Evolutionary conservation across 345 rosid genomes (phyloP).

Genomic region (Anacardium occidentale): DNA sequence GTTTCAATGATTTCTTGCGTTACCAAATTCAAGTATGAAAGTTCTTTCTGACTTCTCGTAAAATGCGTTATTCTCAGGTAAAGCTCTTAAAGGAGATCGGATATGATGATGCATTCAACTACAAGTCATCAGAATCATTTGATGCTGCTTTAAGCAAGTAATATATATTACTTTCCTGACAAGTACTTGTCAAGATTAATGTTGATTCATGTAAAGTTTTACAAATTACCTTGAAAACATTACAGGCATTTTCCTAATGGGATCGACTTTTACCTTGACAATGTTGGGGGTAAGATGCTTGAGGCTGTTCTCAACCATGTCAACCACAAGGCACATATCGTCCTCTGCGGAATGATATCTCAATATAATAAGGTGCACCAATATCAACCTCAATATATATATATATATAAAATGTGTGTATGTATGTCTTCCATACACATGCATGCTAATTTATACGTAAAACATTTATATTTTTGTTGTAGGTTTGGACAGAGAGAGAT

Average conservation of each 20-base stretch:
- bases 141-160: slow-evolving; percentile 51
- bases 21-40: no score
- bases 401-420: not conserved
- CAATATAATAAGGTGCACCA: slow-evolving; percentile 42
- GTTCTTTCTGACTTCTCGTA: not conserved
- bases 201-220: not conserved
- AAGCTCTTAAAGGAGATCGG: slow-evolving; percentile 44
- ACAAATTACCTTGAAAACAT: not conserved
- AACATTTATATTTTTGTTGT: not conserved
- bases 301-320: slow-evolving; percentile 56
- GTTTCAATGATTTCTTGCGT: no score
- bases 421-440: not conserved
- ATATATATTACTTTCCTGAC: not conserved
- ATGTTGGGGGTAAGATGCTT: slow-evolving; percentile 56
- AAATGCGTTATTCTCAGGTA: slow-evolving; percentile 21
- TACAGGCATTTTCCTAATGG: slow-evolving; percentile 44
- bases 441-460: not conserved
- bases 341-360: slow-evolving; percentile 52
- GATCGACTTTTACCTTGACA: slow-evolving; percentile 48
- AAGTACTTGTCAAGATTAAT: not conserved
- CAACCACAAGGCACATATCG: slow-evolving; percentile 33
- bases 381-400: no score
- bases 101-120: slow-evolving; percentile 53
- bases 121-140: slow-evolving; percentile 40
- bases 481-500: slow-evolving; percentile 46